Evolutionary conservation across 352 stramenopile species (phyloP), one percentile per base, ranked within the genome.

Genomic region (Aphanomyces cochlioides): DNA sequence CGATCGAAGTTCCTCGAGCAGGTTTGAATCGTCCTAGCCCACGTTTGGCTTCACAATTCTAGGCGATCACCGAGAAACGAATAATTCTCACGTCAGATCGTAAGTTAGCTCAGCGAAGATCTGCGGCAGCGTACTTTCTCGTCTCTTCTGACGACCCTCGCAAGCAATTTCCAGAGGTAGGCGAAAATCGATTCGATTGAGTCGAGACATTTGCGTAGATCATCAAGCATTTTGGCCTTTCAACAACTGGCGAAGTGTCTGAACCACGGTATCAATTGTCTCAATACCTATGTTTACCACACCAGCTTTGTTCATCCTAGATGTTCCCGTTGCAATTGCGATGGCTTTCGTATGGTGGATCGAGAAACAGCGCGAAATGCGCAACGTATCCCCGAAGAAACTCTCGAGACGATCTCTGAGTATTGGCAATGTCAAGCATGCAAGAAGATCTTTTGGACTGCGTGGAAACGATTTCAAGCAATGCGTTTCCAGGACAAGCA

Each of bases 381-480:
- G 13, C 39, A 67, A 4, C 10, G 4, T 19, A 48, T 67, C 3
- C 6, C 13, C 3, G 38, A 39, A 10, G 17, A 48, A 2, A 67
- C 59, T 10, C n/a, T 67, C 1, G 43, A n/a, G 8, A 41, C 40
- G 3, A 19, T 67, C 3, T 56, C 40, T 28, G 59, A 67, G n/a
- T 67, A 39, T 37, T 67, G 59, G 59, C 39, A 41, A 19, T 67
- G 59, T 45, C 3, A 56, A n/a, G 28, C 6, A 28, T 67, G 59
- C 59, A 40, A 56, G 17, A 67, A 67, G 41, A 17, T 67, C 10
- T 67, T 67, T 56, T 67, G 59, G 59, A 56, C 59, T 13, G 59
- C 59, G 59, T 67, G 59, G 59, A 67, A 67, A 36, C 59, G 59
- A 13, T 67, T 67, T 39, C 59, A 56, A 17, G 38, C 17, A 21